These are phyloP conservation scores for Trebouxia sp. DNA, from an alignment of 139 green algal genomes.

Conservation along the genomic window DNA sequence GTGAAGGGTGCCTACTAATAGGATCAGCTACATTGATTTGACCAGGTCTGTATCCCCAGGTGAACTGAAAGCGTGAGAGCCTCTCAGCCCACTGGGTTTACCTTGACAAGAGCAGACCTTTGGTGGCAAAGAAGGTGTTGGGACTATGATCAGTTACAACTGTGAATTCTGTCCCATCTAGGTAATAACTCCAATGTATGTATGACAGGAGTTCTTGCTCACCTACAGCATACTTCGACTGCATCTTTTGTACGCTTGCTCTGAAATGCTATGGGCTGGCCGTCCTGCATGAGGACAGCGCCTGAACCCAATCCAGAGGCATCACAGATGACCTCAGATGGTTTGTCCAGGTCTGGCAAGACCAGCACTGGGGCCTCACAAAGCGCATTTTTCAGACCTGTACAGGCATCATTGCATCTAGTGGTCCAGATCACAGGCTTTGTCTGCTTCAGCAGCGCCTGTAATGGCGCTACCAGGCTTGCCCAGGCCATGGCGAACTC, in stretches of 20 bases:
- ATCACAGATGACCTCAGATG: constrained; percentile 41
- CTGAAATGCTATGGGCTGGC: constrained; percentile 30
- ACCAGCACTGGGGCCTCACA: constrained; percentile 34
- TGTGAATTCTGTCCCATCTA: constrained; percentile 36
- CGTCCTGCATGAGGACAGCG: constrained; percentile 36
- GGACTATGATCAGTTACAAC: constrained; percentile 33
- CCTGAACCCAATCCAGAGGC: constrained; percentile 33
- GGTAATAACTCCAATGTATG: constrained; percentile 37
- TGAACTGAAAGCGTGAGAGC: background rate
- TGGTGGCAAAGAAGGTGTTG: background rate
- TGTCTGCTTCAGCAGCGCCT: no score
- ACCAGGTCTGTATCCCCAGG: constrained; percentile 23
- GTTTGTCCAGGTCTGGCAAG: constrained; percentile 32
- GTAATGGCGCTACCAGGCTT: no score
- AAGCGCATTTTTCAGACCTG: no score
- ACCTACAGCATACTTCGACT: constrained; percentile 36
- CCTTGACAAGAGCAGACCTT: background rate
- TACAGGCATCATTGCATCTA: no score
- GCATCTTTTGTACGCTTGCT: constrained; percentile 27
- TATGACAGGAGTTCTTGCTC: constrained; percentile 44
- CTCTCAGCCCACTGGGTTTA: background rate
- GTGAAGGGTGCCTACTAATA: background rate
- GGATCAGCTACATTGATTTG: constrained; percentile 30
- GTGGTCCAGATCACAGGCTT: no score
- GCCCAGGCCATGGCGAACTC: background rate